A percentile compares a stretch with the other conserved stretches of the same genome.
Evolutionary conservation across 176 grass and related monocot genomes (phyloP).

Genomic region (Hyparrhenia diplandra): DNA sequence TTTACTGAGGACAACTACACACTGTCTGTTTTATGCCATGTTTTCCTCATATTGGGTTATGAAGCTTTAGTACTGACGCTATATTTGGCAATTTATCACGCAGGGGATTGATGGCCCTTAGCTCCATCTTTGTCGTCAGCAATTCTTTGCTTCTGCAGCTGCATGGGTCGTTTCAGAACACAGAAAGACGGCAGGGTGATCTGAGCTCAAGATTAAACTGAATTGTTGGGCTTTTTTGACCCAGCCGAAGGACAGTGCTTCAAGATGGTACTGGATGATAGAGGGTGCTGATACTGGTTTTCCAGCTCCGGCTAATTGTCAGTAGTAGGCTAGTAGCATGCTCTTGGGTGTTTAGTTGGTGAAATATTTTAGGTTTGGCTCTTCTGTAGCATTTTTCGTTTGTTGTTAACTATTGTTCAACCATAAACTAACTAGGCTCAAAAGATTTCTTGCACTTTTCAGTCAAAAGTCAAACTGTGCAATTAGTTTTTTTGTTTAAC

Average conservation of each 20-base stretch:
- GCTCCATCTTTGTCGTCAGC: conserved; percentile 90
- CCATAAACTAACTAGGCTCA: too few relatives aligned
- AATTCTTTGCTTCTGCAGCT: conserved; percentile 93
- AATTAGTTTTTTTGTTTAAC: too few relatives aligned
- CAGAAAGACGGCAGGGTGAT: conserved; percentile 21
- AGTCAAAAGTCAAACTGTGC: too few relatives aligned
- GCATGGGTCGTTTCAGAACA: conserved; percentile 57
- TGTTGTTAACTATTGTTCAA: too few relatives aligned
- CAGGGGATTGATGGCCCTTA: conserved; percentile 96
- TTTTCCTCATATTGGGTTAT: neutral
- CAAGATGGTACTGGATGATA: conserved; percentile 30
- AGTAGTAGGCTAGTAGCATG: too few relatives aligned
- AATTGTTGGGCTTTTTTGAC: neutral
- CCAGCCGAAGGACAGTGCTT: neutral
- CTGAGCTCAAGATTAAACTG: conserved; percentile 12
- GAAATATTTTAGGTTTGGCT: too few relatives aligned
- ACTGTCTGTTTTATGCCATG: neutral
- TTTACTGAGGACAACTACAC: neutral
- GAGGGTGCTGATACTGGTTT: conserved; percentile 12
- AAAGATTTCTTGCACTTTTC: too few relatives aligned
- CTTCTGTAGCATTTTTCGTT: too few relatives aligned
- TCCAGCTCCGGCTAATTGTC: neutral
- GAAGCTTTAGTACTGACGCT: neutral
- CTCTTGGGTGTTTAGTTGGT: too few relatives aligned
- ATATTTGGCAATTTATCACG: neutral